Percentiles rank a stretch among this genome's conserved stretches.
phyloP scores from a whole-genome alignment of 2,329 filamentous ascomycete species.

The Pyrenophora graminea region DNA sequence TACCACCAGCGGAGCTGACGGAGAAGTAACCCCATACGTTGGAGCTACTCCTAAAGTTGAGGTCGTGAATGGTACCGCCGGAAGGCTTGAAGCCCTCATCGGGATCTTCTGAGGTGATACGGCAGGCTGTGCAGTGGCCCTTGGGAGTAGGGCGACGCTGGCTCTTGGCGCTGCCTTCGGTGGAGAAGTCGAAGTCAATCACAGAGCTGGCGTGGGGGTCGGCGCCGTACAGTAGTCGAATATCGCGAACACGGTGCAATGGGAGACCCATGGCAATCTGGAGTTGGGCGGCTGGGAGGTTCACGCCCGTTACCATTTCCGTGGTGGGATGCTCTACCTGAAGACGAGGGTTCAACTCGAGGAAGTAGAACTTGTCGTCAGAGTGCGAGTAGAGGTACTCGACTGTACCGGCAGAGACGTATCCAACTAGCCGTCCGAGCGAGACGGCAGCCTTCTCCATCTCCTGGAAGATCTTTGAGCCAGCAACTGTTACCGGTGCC shows the following conservation, averaged over 20 bases:
- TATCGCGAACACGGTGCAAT: constrained; percentile 92
- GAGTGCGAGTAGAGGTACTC: constrained; percentile 98
- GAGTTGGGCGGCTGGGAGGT: constrained; percentile 93
- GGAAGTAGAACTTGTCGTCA: constrained; percentile 99
- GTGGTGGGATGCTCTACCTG: constrained; percentile 99
- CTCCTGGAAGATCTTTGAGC: constrained; percentile 81
- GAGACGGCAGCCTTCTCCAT: constrained; percentile 98
- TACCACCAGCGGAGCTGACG: constrained; percentile 92
- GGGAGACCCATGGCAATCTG: constrained; percentile 99
- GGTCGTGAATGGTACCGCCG: constrained; percentile 96
- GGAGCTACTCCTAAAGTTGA: constrained; percentile 98
- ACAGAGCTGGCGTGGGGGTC: constrained; percentile 84
- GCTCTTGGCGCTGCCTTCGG: constrained; percentile 76
- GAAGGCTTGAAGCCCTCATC: constrained; percentile 99
- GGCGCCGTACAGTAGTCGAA: constrained; percentile 91
- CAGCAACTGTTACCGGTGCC: constrained; percentile 95
- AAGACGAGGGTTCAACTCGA: constrained; percentile 97
- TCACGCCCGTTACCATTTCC: constrained; percentile 98
- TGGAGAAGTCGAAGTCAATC: constrained; percentile 97
- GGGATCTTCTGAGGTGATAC: constrained; percentile 98
- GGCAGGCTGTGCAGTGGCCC: constrained; percentile 96
- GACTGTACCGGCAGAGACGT: constrained; percentile 97
- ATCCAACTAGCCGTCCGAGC: constrained; percentile 90
- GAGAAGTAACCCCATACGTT: constrained; percentile 99
- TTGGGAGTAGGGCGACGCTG: constrained; percentile 92